Conservation (phyloP, 2,329 filamentous ascomycete species). For the Ophiostoma piceae region DNA sequence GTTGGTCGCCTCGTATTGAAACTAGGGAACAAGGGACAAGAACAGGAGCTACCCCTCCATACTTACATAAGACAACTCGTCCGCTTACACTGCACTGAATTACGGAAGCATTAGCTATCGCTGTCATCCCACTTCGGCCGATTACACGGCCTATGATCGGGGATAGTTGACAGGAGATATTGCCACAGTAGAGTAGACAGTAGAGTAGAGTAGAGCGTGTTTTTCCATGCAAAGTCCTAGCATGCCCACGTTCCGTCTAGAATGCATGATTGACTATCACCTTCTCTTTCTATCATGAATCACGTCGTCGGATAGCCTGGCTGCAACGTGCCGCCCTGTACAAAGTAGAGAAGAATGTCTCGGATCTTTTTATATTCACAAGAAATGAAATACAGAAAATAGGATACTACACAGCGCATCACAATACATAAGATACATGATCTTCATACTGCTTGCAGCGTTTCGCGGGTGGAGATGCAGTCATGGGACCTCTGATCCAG, state of each 20-base stretch:
- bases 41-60: slow-evolving; percentile 4
- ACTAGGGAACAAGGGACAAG: neutral
- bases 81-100: neutral
- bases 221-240: neutral
- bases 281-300: neutral
- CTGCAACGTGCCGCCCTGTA: neutral
- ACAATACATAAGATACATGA: neutral
- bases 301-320: neutral
- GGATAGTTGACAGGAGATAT: slow-evolving; percentile 8
- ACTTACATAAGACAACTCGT: neutral
- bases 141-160: slow-evolving; percentile 7
- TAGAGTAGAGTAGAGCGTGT: neutral
- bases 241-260: neutral
- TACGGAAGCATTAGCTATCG: slow-evolving; percentile 4
- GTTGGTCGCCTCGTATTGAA: too few species aligned
- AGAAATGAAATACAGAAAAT: too few species aligned
- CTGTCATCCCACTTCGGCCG: slow-evolving; percentile 11
- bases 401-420: too few species aligned
- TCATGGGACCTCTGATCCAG: slow-evolving; percentile 5
- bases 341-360: neutral
- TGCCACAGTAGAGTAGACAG: neutral
- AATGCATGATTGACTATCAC: neutral
- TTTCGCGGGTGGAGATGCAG: slow-evolving; percentile 7
- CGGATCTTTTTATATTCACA: neutral
- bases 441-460: neutral